Conservation (phyloP, 2,329 filamentous ascomycete genomes). For the Alternaria burnsii region DNA sequence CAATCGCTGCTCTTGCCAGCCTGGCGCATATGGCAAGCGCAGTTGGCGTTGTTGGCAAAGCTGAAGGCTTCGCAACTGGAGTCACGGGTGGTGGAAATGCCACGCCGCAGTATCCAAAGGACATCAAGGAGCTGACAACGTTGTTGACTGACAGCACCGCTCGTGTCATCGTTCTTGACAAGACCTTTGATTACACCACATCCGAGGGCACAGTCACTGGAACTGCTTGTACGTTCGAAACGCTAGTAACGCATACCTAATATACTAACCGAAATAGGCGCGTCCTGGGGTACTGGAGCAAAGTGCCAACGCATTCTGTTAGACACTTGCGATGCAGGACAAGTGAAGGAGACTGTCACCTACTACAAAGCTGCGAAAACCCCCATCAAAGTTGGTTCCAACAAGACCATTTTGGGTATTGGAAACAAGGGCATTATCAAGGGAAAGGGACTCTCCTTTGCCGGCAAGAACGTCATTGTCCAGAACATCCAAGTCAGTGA, state of each 20-base stretch:
- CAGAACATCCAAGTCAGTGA: background rate
- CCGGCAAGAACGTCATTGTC: background rate
- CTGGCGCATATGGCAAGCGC: background rate
- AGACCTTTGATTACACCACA: background rate
- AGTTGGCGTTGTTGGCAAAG: background rate
- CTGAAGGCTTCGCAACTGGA: background rate
- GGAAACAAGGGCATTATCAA: slow-evolving; percentile 50
- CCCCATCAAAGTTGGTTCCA: slow-evolving; percentile 44
- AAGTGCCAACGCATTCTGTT: background rate
- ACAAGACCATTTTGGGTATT: slow-evolving; percentile 53
- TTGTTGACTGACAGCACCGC: background rate
- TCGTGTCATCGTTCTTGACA: background rate
- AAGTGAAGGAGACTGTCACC: background rate
- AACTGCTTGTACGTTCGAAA: background rate
- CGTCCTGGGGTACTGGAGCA: background rate
- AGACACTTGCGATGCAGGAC: background rate
- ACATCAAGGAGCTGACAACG: background rate
- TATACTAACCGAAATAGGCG: background rate
- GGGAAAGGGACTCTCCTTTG: slow-evolving; percentile 15
- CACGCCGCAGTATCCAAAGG: background rate
- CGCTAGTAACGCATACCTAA: fast-evolving
- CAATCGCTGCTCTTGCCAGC: background rate
- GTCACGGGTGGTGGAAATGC: background rate
- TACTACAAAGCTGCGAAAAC: slow-evolving; percentile 35
- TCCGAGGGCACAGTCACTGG: background rate